Conservation (phyloP, 495 filamentous ascomycete genomes). For the Aspergillus indologenus region DNA sequence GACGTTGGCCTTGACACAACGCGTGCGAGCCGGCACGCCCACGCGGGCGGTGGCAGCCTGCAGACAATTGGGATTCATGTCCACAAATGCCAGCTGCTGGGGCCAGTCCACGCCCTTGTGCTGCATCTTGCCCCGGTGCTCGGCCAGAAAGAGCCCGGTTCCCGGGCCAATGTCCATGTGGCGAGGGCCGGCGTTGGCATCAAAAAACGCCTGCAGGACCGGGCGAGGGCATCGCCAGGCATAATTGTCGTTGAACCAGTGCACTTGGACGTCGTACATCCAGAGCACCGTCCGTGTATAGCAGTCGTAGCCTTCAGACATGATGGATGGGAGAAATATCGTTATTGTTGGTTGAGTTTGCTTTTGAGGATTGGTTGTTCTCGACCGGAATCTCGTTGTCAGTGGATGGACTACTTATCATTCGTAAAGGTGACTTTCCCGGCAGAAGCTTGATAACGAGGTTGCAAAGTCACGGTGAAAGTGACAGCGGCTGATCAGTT, state of each 20-base stretch:
- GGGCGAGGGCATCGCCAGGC: constrained; percentile 1
- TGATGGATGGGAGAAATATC: neutral
- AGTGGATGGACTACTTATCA: no score
- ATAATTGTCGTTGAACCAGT: constrained; percentile 8
- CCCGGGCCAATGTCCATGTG: constrained; percentile 1
- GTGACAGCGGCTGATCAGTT: no score
- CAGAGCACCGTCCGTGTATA: neutral
- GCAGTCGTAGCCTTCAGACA: neutral
- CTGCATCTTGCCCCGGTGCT: neutral
- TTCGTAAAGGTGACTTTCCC: no score
- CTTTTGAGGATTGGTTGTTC: no score
- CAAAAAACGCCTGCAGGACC: constrained; percentile 4
- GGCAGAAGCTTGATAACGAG: no score
- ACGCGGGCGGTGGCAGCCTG: neutral
- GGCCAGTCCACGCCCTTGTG: neutral
- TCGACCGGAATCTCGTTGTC: no score
- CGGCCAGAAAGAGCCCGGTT: neutral
- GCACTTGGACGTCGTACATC: constrained; percentile 2
- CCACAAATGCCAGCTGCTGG: constrained; percentile 3
- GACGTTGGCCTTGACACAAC: neutral
- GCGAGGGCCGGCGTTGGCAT: constrained; percentile 1
- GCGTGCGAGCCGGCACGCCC: neutral
- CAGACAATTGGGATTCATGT: constrained; percentile 5
- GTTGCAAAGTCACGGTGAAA: no score
- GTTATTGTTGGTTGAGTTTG: no score